These are phyloP conservation scores for Daldinia bambusicola DNA, from an alignment of 495 filamentous ascomycete genomes.

Conservation along the genomic window DNA sequence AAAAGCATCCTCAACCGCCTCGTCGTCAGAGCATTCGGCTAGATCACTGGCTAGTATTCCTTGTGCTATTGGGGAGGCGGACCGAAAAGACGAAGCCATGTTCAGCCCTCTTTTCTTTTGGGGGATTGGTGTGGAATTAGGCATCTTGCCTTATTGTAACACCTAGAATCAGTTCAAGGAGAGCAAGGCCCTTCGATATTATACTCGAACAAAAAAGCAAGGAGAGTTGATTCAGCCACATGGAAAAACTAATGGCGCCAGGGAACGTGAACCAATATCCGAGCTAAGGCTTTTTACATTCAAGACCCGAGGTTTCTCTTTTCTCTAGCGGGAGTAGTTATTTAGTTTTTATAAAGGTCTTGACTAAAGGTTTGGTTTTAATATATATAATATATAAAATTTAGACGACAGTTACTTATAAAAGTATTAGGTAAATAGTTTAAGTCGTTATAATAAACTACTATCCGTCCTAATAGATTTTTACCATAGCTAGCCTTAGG, in stretches of 20 bases:
- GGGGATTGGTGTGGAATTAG: slow-evolving; percentile 39
- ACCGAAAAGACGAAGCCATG: slow-evolving; percentile 58
- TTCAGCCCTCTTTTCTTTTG: slow-evolving; percentile 28
- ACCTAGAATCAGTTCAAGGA: background rate
- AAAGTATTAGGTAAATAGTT: background rate
- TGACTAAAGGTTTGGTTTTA: background rate
- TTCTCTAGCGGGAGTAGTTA: background rate
- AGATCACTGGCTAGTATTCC: slow-evolving; percentile 77
- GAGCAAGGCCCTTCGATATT: background rate
- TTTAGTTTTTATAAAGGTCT: background rate
- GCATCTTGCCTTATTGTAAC: slow-evolving; percentile 23
- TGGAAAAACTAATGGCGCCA: background rate
- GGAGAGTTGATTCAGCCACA: background rate
- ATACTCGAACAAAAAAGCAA: slow-evolving; percentile 3
- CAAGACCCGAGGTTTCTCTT: background rate
- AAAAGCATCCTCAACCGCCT: slow-evolving; percentile 48
- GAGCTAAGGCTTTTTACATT: background rate
- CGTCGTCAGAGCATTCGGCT: slow-evolving; percentile 65
- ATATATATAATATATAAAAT: background rate
- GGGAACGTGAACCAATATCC: background rate
- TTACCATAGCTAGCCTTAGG: background rate
- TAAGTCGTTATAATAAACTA: background rate
- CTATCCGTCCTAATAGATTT: background rate
- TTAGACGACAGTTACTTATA: background rate
- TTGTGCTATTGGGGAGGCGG: slow-evolving; percentile 71